Evolutionary conservation across 306 rosid species (phyloP), one percentile per base, ranked within the genome.

Genomic region (Lathyrus sativus): DNA sequence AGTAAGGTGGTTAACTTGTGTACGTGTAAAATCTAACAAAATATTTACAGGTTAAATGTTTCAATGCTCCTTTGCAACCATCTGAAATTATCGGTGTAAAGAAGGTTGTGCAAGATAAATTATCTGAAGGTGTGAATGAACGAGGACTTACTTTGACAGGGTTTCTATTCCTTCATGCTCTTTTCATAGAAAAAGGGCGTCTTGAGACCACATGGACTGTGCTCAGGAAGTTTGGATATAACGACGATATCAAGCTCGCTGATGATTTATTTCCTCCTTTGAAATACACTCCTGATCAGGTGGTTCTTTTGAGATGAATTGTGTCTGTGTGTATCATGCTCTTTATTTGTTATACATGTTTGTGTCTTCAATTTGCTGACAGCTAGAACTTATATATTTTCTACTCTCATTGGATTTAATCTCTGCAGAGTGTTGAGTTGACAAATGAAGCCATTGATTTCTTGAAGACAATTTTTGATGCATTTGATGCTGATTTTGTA

Each of bases 171-270:
- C 96, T 93, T 57, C 98, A 93, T 74, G 98, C 98, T 59, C 89
- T 93, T 68, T 95, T 93, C 76, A 90, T 93, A 72, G 97, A 90
- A 75, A 90, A 88, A 74, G 96, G 97, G 62, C 99, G 99, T 74
- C 91, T 93, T 56, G 99, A 93, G 82, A 90, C 97, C 71, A 90
- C 99, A 10, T 93, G 97, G 99, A 93, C 95, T 33, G 97, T 93
- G 59, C 96, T 93, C 17, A 86, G 99, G 77, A 93, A 88, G 81
- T 90, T 90, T 80, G 99, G 99, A 50, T 93, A 93, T 76, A 81
- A 90, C 70, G 95, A 93, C 79, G 99, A 93, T 62, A 90, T 93
- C 79, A 87, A 82, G 71, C 95, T 93, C 78, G 82, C 97, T 46
- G 96, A 93, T 65, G 95, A 85, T 62, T 80, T 86, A 17, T 77